Evolutionary conservation across 2,329 filamentous ascomycete genomes (phyloP).

Genomic region (Stemphylium vesicarium): DNA sequence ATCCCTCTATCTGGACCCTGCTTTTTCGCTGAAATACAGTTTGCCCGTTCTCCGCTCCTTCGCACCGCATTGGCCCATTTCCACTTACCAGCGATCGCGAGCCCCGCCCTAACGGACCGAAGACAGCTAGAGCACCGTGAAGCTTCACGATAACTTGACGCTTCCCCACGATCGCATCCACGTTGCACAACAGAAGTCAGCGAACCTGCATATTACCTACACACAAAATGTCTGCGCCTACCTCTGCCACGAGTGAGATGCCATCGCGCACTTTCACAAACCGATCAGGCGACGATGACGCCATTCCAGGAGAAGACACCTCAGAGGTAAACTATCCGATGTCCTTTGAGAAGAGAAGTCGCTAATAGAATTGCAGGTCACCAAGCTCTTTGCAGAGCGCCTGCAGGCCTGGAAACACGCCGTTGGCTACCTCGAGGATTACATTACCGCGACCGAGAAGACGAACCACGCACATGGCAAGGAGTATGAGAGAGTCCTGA

Average conservation of each 20-base stretch:
- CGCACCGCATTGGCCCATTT: background rate
- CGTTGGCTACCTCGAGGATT: slow-evolving; percentile 88
- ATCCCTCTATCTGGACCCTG: slow-evolving; percentile 14
- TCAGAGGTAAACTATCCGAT: slow-evolving; percentile 43
- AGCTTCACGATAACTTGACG: slow-evolving; percentile 5
- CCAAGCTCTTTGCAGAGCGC: slow-evolving; percentile 78
- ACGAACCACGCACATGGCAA: slow-evolving; percentile 83
- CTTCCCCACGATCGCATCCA: background rate
- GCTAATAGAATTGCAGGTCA: slow-evolving; percentile 32
- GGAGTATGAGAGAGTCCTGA: slow-evolving; percentile 93
- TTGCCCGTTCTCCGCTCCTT: background rate
- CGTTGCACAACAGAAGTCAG: background rate
- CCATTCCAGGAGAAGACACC: slow-evolving; percentile 57
- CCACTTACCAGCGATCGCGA: slow-evolving; percentile 6
- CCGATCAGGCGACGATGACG: slow-evolving; percentile 51
- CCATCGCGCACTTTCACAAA: slow-evolving; percentile 43
- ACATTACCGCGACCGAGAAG: slow-evolving; percentile 84
- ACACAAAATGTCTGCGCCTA: slow-evolving; percentile 40
- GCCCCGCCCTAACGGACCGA: slow-evolving; percentile 9
- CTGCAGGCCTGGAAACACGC: slow-evolving; percentile 96
- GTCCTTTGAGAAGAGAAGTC: no score
- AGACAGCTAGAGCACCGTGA: slow-evolving; percentile 6
- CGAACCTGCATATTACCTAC: background rate
- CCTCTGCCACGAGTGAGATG: slow-evolving; percentile 38
- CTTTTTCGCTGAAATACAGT: background rate